Evolutionary conservation across 164 flowering plant species (phyloP).

Genomic region (Stephania cephalantha): DNA sequence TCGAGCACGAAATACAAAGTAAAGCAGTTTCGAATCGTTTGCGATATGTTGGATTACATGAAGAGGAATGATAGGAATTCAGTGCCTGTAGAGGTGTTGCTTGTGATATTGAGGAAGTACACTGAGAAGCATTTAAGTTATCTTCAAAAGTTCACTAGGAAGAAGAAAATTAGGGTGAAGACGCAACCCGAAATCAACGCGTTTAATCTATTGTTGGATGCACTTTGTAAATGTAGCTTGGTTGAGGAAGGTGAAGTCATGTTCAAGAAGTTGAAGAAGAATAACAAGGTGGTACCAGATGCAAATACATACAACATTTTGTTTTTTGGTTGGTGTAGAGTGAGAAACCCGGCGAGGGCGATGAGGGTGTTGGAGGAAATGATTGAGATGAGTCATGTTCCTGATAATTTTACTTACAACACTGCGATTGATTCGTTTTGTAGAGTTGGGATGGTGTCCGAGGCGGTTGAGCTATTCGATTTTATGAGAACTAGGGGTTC

Average conservation of each 20-base stretch:
- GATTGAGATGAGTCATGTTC: slow-evolving; percentile 60
- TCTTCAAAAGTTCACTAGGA: slow-evolving; percentile 67
- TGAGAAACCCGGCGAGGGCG: slow-evolving; percentile 57
- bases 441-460: slow-evolving; percentile 66
- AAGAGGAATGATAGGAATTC: slow-evolving; percentile 56
- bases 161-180: slow-evolving; percentile 72
- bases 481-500: slow-evolving; percentile 79
- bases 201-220: slow-evolving; percentile 74
- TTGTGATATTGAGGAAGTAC: slow-evolving; percentile 56
- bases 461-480: slow-evolving; percentile 66
- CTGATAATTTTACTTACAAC: slow-evolving; percentile 81
- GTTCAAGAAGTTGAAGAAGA: slow-evolving; percentile 52
- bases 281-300: slow-evolving; percentile 51
- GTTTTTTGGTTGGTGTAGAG: slow-evolving; percentile 96
- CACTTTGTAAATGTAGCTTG: slow-evolving; percentile 80
- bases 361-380: slow-evolving; percentile 75
- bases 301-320: slow-evolving; percentile 63
- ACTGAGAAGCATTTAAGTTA: slow-evolving; percentile 61
- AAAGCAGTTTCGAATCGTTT: slow-evolving; percentile 74
- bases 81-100: slow-evolving; percentile 70
- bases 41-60: slow-evolving; percentile 87
- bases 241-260: slow-evolving; percentile 71
- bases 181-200: slow-evolving; percentile 83
- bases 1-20: slow-evolving; percentile 71
- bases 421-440: slow-evolving; percentile 80